A percentile compares a stretch with the other conserved stretches of the same genome.
Evolutionary conservation across 1,284 basidiomycete species (phyloP).

Genomic region (Malassezia sp.): DNA sequence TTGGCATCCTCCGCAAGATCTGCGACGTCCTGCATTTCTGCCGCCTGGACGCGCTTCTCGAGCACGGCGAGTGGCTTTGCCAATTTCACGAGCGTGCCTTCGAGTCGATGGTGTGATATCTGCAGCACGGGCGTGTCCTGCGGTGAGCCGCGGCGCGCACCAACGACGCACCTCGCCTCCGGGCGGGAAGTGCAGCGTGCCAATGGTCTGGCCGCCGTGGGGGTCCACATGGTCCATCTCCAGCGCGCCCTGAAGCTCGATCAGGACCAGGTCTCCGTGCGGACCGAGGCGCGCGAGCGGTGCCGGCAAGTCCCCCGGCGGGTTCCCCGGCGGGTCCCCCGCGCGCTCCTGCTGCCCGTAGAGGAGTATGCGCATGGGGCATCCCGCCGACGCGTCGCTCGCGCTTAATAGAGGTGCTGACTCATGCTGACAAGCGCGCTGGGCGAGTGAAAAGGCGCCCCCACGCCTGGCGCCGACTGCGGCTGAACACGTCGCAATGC

Average conservation of each 20-base stretch:
- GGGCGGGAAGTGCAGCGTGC: slow-evolving; percentile 29
- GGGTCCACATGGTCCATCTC: slow-evolving; percentile 30
- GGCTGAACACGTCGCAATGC: neutral
- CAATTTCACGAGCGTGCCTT: slow-evolving; percentile 68
- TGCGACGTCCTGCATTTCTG: neutral
- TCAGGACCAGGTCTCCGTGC: slow-evolving; percentile 33
- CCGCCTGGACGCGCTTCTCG: slow-evolving; percentile 19
- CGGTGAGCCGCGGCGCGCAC: no score
- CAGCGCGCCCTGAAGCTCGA: slow-evolving; percentile 41
- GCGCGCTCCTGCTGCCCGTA: neutral
- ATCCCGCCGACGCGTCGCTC: neutral
- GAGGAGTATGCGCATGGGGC: slow-evolving; percentile 17
- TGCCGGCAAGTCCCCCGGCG: neutral
- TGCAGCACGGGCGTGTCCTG: slow-evolving; percentile 66
- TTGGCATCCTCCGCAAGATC: neutral
- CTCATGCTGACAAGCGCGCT: neutral
- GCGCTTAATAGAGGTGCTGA: neutral
- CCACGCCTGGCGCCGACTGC: neutral
- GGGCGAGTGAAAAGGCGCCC: neutral
- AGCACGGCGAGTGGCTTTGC: slow-evolving; percentile 32
- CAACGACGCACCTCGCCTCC: slow-evolving; percentile 14
- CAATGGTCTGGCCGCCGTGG: slow-evolving; percentile 24
- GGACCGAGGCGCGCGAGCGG: slow-evolving; percentile 21
- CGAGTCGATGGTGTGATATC: slow-evolving; percentile 76
- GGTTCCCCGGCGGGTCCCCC: neutral